Percentiles rank a stretch among this genome's conserved stretches.
Evolutionary conservation across 352 stramenopile species (phyloP).

Genomic region (Aphanomyces stellatus): DNA sequence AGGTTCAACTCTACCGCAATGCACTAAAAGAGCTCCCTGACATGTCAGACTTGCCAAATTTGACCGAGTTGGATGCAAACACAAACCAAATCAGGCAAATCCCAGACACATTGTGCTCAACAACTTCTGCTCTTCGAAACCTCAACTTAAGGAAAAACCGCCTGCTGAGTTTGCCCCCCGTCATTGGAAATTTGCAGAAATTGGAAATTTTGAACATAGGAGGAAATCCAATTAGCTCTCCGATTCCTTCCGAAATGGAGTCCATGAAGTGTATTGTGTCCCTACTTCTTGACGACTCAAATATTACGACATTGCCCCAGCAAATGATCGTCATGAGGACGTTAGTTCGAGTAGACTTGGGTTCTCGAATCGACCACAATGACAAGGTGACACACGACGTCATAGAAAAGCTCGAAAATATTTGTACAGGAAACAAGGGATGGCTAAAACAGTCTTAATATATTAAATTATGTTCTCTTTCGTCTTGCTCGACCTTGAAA

Average conservation of each 20-base stretch:
- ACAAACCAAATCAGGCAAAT: conserved; percentile 15
- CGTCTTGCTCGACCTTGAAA: too few species aligned
- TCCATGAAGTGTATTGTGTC: conserved; percentile 48
- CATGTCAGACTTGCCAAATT: conserved; percentile 33
- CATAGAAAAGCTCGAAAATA: conserved; percentile 1
- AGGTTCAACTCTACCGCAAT: conserved; percentile 43
- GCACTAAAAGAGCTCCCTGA: conserved; percentile 41
- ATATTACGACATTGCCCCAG: conserved; percentile 44
- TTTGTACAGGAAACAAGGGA: background rate
- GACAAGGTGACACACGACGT: background rate
- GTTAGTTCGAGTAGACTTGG: conserved; percentile 52
- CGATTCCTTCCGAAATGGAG: conserved; percentile 35
- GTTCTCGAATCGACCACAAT: conserved; percentile 14
- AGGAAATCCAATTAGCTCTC: conserved; percentile 41
- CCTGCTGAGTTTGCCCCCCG: conserved; percentile 35
- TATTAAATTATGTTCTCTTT: too few species aligned
- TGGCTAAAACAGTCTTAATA: conserved; percentile 18
- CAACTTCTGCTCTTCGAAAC: conserved; percentile 3
- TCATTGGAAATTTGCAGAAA: conserved; percentile 33
- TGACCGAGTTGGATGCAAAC: conserved; percentile 22
- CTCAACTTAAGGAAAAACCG: conserved; percentile 53
- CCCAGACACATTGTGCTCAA: conserved; percentile 15
- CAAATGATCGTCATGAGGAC: conserved; percentile 47
- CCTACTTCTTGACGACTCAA: conserved; percentile 47
- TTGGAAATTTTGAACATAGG: conserved; percentile 70